A percentile compares a stretch with the other conserved stretches of the same genome.
Evolutionary conservation across 768 basidiomycete genomes (phyloP).

Genomic region (Trametes sanguinea): DNA sequence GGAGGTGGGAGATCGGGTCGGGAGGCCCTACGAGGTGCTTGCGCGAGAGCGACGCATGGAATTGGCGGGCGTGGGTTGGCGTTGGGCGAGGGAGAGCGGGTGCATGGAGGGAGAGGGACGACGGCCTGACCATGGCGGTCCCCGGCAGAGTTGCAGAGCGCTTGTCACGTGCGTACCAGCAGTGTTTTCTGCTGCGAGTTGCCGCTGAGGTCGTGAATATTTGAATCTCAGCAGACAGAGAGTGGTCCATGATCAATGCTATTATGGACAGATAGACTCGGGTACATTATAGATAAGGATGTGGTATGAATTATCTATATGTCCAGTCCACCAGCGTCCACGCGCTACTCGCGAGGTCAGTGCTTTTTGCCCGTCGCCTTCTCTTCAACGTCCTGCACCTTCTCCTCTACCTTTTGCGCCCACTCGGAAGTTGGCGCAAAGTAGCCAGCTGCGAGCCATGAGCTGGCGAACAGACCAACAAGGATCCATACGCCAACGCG

Average conservation of each 20-base stretch:
- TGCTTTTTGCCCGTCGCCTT: slow-evolving; percentile 16
- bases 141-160: slow-evolving; percentile 11
- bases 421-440: slow-evolving; percentile 28
- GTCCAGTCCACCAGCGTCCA: slow-evolving; percentile 2
- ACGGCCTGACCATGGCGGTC: slow-evolving; percentile 21
- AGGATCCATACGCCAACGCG: slow-evolving; percentile 49
- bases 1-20: slow-evolving; percentile 76
- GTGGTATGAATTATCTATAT: slow-evolving; percentile 14
- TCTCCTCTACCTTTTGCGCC: slow-evolving; percentile 20
- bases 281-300: slow-evolving; percentile 19
- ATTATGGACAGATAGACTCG: slow-evolving; percentile 11
- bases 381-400: slow-evolving; percentile 10
- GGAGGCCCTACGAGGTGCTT: slow-evolving; percentile 64
- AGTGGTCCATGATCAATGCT: not conserved
- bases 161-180: slow-evolving; percentile 5
- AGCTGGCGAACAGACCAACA: slow-evolving; percentile 49
- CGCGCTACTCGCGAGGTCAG: not conserved
- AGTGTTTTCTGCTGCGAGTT: not conserved
- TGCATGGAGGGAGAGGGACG: slow-evolving; percentile 7
- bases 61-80: slow-evolving; percentile 6
- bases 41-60: slow-evolving; percentile 22
- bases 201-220: not conserved
- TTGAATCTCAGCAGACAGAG: not conserved
- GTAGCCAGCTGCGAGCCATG: slow-evolving; percentile 46
- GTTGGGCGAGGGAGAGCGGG: not conserved